phyloP scores from a whole-genome alignment of 2,329 filamentous ascomycete genomes.

The Xylariaceae sp. region DNA sequence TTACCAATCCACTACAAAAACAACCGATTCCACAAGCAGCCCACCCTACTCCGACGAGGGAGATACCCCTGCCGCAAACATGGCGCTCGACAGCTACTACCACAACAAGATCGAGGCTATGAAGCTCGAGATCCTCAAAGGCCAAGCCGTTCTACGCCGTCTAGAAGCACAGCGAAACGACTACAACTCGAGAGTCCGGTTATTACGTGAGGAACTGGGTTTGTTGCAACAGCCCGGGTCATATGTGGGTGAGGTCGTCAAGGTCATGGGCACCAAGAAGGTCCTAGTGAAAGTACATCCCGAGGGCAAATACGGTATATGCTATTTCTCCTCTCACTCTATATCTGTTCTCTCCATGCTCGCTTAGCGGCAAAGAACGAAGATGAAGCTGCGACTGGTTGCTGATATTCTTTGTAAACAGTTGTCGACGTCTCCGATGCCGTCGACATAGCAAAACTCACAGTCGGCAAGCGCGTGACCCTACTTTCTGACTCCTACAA shows the following conservation, averaged over 20 bases:
- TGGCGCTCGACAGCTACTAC: conserved; percentile 99
- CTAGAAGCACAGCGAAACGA: conserved; percentile 98
- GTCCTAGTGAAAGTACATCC: conserved; percentile 98
- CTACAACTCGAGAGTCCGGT: conserved; percentile 95
- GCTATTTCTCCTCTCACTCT: too few relatives aligned
- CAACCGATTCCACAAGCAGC: conserved; percentile 1
- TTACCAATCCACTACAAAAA: neutral
- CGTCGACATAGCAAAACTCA: conserved; percentile 93
- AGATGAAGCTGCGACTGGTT: too few relatives aligned
- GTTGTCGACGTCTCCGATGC: conserved; percentile 94
- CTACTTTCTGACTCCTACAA: conserved; percentile 97
- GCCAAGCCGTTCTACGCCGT: conserved; percentile 88
- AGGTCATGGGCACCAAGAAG: conserved; percentile 99
- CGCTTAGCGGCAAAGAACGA: too few relatives aligned
- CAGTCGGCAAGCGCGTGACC: conserved; percentile 94
- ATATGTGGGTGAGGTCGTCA: conserved; percentile 99
- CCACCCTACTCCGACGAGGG: conserved; percentile 13
- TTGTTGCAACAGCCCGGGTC: conserved; percentile 95
- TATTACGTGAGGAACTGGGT: conserved; percentile 92
- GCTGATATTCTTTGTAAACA: too few relatives aligned
- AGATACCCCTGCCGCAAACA: conserved; percentile 49
- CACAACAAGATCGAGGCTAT: conserved; percentile 99
- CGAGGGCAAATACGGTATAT: conserved; percentile 95
- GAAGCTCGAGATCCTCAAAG: conserved; percentile 99
- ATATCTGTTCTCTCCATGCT: too few relatives aligned